phyloP scores from a whole-genome alignment of 2,329 filamentous ascomycete species.

The Aspergillus quadrilineatus region DNA sequence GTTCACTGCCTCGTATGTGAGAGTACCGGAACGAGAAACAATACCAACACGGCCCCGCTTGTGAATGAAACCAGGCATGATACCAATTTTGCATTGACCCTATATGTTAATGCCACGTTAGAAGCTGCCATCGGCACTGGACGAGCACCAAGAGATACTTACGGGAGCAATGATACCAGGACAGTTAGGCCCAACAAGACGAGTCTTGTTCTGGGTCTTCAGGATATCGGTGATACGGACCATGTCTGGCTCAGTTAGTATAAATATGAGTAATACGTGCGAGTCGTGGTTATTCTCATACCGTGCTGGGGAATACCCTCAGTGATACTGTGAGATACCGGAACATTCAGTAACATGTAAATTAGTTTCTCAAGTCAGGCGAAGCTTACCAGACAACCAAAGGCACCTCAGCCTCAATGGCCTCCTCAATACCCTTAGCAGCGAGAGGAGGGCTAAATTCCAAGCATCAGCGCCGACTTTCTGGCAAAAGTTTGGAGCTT shows the following conservation, averaged over 20 bases:
- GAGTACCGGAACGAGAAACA: constrained; percentile 94
- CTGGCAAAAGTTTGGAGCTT: neutral
- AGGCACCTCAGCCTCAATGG: constrained; percentile 86
- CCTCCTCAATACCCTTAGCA: constrained; percentile 94
- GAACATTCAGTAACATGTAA: neutral
- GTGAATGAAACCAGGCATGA: constrained; percentile 99
- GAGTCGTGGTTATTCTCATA: constrained; percentile 41
- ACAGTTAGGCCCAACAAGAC: constrained; percentile 96
- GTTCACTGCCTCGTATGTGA: constrained; percentile 99
- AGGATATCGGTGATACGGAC: constrained; percentile 97
- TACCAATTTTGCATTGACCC: constrained; percentile 99
- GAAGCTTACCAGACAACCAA: constrained; percentile 75
- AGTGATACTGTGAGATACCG: constrained; percentile 64
- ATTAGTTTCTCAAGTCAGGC: constrained; percentile 14
- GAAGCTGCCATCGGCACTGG: neutral
- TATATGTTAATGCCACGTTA: constrained; percentile 30
- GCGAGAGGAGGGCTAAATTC: constrained; percentile 75
- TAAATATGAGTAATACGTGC: constrained; percentile 28
- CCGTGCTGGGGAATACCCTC: constrained; percentile 97
- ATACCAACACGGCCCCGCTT: constrained; percentile 98
- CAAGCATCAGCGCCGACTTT: constrained; percentile 20
- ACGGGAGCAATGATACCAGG: constrained; percentile 88
- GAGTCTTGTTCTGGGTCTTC: constrained; percentile 95
- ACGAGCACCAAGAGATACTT: constrained; percentile 29
- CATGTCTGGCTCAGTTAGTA: constrained; percentile 67